Base-by-base conservation (phyloP, 2,329 filamentous ascomycete species). In the Lachnellula hyalina region DNA sequence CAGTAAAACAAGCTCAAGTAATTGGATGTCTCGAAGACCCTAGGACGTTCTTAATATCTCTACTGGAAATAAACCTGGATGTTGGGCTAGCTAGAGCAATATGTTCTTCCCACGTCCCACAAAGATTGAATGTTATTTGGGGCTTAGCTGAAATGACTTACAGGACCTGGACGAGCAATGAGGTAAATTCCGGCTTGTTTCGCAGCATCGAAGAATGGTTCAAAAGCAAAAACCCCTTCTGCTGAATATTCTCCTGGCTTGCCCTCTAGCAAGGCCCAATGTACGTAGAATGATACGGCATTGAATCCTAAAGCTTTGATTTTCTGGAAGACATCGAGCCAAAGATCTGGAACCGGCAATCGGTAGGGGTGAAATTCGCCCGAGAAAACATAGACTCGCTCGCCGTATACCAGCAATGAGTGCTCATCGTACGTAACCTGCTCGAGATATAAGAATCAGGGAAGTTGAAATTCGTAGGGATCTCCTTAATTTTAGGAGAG, bases 291-390 rank as follows among this genome's bases (percentile, higher is more conserved):
- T 0, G 87, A 90, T 1, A 92, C 86, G 45, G 82, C 80, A 63
- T 88, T 93, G 72, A 90, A 92, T 0, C 90, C 90, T 1, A 91
- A 72, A 0, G 88, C 85, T 70, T 87, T 91, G 69, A 93, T 83
- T 71, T 95, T 95, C 65, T 94, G 85, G 63, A 95, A 86, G 2
- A 93, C 67, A 61, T 93, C 89, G 8, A 88, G 75, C 75, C 85
- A 85, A 4, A 87, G 73, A 47, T 75, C 74, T 2, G 82, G 77
- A 1, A 86, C 83, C 1, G 84, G 83, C 1, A 86, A 71, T 61
- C 81, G 60, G 49, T 78, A 86, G 0, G 83, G 82, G 66, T 86
- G 83, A 15, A 86, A 78, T 68, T 87, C 84, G 45, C 81, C 84
- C 53, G 76, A 80, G 67, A 82, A 87, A 34, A 86, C 71, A 65